Conservation (phyloP, 805 yeast species). For the Suhomyces pyralidae region DNA sequence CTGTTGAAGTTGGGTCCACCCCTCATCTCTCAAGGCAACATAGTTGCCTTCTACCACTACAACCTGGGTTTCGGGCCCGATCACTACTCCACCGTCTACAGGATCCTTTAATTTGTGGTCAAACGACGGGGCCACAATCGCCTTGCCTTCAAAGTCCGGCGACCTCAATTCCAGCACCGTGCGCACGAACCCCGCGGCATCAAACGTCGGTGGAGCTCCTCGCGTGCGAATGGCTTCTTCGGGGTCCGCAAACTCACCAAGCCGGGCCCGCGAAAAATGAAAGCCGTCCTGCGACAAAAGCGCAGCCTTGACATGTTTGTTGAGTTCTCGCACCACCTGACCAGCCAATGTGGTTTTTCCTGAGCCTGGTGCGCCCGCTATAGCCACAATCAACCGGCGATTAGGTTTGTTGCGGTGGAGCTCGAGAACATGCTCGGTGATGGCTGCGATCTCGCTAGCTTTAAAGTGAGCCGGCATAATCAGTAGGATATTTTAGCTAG, state of each 20-base stretch:
- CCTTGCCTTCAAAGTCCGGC: conserved; percentile 16
- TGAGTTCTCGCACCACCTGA: conserved; percentile 35
- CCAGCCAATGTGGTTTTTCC: conserved; percentile 74
- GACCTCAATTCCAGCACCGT: conserved; percentile 6
- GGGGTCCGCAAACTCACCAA: conserved; percentile 48
- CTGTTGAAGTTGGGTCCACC: conserved; percentile 17
- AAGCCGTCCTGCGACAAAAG: conserved; percentile 42
- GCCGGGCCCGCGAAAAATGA: conserved; percentile 32
- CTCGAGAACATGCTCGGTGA: neutral
- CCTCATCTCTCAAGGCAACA: conserved; percentile 20
- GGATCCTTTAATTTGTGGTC: conserved; percentile 27
- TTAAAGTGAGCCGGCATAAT: neutral
- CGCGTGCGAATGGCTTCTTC: conserved; percentile 58
- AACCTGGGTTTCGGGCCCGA: conserved; percentile 16
- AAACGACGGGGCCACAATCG: conserved; percentile 33
- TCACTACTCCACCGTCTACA: conserved; percentile 16
- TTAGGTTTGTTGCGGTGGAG: neutral
- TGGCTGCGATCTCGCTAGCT: neutral
- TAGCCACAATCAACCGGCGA: conserved; percentile 49
- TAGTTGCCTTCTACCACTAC: conserved; percentile 26
- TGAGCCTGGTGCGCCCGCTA: conserved; percentile 82
- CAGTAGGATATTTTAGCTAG: neutral
- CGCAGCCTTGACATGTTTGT: conserved; percentile 13
- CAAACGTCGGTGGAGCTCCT: conserved; percentile 88
- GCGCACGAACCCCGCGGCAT: conserved; percentile 37